Conservation (phyloP, 2,329 filamentous ascomycete species). For the Rutstroemia sp. region DNA sequence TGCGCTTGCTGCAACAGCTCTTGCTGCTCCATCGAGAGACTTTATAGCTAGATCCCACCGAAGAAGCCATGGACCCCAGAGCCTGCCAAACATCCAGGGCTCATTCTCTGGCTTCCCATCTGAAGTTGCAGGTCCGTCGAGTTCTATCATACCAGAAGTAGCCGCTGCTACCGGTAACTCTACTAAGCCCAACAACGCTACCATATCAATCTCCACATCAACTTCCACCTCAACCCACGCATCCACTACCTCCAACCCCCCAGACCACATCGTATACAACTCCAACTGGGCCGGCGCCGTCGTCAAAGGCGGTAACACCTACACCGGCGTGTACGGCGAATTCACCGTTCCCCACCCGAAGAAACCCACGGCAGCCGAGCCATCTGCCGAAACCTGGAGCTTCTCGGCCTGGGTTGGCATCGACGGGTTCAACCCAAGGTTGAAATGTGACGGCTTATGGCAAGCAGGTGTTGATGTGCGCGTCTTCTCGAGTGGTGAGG, state of each 20-base stretch:
- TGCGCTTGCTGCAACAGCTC: background rate
- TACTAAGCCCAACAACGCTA: too few species aligned
- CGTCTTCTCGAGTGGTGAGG: background rate
- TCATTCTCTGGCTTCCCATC: too few species aligned
- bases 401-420: conserved; percentile 4
- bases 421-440: background rate
- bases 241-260: too few species aligned
- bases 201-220: too few species aligned
- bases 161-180: too few species aligned
- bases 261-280: conserved; percentile 18
- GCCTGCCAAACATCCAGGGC: too few species aligned
- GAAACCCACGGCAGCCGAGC: background rate
- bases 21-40: background rate
- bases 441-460: background rate
- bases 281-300: conserved; percentile 35
- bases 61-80: too few species aligned
- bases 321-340: conserved; percentile 31
- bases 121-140: too few species aligned
- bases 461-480: conserved; percentile 1
- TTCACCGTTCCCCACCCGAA: conserved; percentile 31
- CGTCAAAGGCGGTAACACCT: conserved; percentile 25
- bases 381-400: background rate
- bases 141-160: too few species aligned
- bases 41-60: background rate
- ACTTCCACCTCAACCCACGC: too few species aligned